A percentile compares a stretch with the other conserved stretches of the same genome.
phyloP scores from a whole-genome alignment of 1,284 basidiomycete species.

The Irpex lacteus region DNA sequence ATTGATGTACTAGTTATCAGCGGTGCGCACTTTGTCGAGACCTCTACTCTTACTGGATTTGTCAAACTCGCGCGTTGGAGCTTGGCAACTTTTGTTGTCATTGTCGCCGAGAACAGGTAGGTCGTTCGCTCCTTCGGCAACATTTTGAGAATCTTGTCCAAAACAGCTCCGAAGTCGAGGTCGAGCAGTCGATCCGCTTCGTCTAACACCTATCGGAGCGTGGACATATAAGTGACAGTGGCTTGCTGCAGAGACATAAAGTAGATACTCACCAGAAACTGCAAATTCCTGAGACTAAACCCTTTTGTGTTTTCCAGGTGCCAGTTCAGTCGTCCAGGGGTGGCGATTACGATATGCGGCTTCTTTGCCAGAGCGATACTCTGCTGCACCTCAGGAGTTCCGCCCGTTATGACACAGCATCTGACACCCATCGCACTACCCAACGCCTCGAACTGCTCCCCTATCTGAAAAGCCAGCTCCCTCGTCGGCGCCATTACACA shows the following conservation, averaged over 20 bases:
- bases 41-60: constrained; percentile 95
- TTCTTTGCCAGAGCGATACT: constrained; percentile 91
- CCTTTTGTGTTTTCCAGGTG: constrained; percentile 99
- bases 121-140: constrained; percentile 95
- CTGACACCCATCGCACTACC: constrained; percentile 94
- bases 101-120: constrained; percentile 98
- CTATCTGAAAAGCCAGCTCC: constrained; percentile 98
- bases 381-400: constrained; percentile 93
- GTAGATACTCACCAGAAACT: constrained; percentile 76
- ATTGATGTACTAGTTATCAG: background rate
- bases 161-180: constrained; percentile 96
- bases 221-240: background rate
- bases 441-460: constrained; percentile 92
- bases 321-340: constrained; percentile 92
- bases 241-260: background rate
- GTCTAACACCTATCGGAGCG: constrained; percentile 77
- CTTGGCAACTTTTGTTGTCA: constrained; percentile 99
- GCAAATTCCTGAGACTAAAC: constrained; percentile 84
- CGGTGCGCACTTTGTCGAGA: constrained; percentile 79
- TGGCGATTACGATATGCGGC: constrained; percentile 96
- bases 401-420: constrained; percentile 91
- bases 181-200: constrained; percentile 97
- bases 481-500: constrained; percentile 95
- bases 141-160: constrained; percentile 96
- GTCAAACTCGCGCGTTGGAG: constrained; percentile 93